Base-by-base conservation (phyloP, 1,139 yeast species). In the Lodderomyces margitis region DNA sequence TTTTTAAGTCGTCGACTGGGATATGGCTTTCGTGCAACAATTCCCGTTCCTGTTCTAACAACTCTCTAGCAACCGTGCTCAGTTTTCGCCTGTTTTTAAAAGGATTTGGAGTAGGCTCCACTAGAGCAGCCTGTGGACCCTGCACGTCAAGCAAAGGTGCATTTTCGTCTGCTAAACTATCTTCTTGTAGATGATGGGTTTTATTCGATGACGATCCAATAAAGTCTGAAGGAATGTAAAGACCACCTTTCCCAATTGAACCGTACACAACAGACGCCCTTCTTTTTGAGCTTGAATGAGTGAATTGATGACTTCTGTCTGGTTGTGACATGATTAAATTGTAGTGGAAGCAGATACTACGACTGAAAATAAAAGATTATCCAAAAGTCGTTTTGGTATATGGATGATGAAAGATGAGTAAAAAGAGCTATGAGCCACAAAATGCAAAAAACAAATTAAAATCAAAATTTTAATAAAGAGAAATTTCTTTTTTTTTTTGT, bases 181-280 rank as follows among this genome's bases (percentile, higher is more conserved):
- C 50, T 15, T 5, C 12, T 21, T 43, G 51, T 5, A 44, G 44
- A 17, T 42, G 49, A 19, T 45, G 53, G 11, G 4, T 28, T 41
- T 11, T 15, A 32, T 32, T 11, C 3, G 51, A 35, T 14, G 41
- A 16, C 2, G 45, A 21, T 8, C 43, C 47, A 20, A 61, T 61
- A 50, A 78, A 78, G 55, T 78, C 83, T 20, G 70, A 64, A 0
- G 83, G 82, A 19, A 74, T 55, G 41, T 63, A 78, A 8, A 78
- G 58, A 0, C 82, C 81, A 7, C 76, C 73, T 49, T 79, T 70
- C 6, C 81, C 81, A 2, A 70, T 61, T 3, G 81, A 74, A 1
- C 81, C 82, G 43, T 67, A 75, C 0, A 76, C 76, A 0, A 75
- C 62, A 2, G 81, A 76, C 3, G 78, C 80, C 44, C 81, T 59